Conservation (phyloP, 2,329 filamentous ascomycete species). For the Hypoxylon rubiginosum region DNA sequence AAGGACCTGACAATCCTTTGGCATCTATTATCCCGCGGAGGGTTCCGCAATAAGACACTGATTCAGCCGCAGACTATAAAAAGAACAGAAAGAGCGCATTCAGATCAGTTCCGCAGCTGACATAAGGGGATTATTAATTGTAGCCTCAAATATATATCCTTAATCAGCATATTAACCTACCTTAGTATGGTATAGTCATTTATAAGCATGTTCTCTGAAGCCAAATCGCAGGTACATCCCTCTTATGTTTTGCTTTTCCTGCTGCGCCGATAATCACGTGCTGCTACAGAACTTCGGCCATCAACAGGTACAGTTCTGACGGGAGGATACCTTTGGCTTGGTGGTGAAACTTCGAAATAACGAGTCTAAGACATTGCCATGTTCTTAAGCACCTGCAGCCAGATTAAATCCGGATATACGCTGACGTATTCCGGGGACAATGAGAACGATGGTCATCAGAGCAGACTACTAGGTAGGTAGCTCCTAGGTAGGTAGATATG, state of each 20-base stretch:
- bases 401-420: too few relatives aligned
- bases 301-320: neutral
- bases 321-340: neutral
- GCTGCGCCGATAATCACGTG: neutral
- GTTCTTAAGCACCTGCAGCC: too few relatives aligned
- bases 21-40: neutral
- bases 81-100: constrained; percentile 15
- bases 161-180: neutral
- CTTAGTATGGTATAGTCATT: too few relatives aligned
- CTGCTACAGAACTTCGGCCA: neutral
- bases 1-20: neutral
- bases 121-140: constrained; percentile 5
- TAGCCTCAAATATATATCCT: neutral
- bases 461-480: too few relatives aligned
- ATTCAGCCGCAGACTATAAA: constrained; percentile 36
- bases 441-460: too few relatives aligned
- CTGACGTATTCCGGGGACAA: too few relatives aligned
- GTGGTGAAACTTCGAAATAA: neutral
- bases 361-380: too few relatives aligned
- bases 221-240: too few relatives aligned
- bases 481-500: too few relatives aligned
- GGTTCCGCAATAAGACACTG: neutral
- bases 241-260: neutral
- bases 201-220: too few relatives aligned
- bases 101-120: constrained; percentile 1